Evolutionary conservation across 176 grass and related monocot species (phyloP).

Genomic region (barley (Hordeum vulgare)): MorexV3_pseudomolecules_assembly NC_058522.1:65562329-65562828

Average conservation of each 20-base stretch:
- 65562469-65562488: not conserved
- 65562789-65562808: too few species aligned
- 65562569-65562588: not conserved
- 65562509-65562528: not conserved
- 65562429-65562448: not conserved
- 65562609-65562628: not conserved
- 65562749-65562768: not conserved
- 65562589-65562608: not conserved
- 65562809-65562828: constrained; percentile 10
- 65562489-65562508: not conserved
- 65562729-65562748: not conserved
- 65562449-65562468: not conserved
- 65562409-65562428: constrained; percentile 3
- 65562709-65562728: constrained; percentile 26
- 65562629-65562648: constrained; percentile 8
- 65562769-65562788: too few species aligned
- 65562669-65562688: constrained; percentile 15
- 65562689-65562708: constrained; percentile 10
- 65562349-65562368: too few species aligned
- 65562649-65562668: constrained; percentile 12
- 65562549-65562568: not conserved
- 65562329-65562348: too few species aligned
- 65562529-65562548: not conserved
- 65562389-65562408: too few species aligned
- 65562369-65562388: too few species aligned